Base-by-base conservation (phyloP, 2,329 filamentous ascomycete species). In the Alternaria triticimaculans region DNA sequence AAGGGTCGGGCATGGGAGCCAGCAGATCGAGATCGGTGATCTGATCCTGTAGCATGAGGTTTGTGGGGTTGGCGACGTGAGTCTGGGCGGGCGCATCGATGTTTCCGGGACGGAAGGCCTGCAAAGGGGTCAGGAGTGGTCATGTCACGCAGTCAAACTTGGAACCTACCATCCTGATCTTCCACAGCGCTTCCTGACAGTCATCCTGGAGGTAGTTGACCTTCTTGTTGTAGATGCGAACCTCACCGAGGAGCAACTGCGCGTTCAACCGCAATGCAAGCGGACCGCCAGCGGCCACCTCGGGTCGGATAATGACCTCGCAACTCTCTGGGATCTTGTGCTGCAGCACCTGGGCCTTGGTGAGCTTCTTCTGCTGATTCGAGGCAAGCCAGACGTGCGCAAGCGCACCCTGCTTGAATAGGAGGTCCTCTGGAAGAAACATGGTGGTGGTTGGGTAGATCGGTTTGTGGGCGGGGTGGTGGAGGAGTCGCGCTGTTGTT, bases 321-420 rank as follows among this genome's bases (percentile, higher is more conserved):
- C 99, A 94, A 81, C 94, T 97, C 83, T 94, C 93, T 75, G 95
- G 92, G 72, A 99, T 92, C 83, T 97, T 96, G 63, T 94, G 95
- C 79, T 97, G 93, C 68, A 99, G 81, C 71, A 98, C 96, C 76
- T 97, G 94, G 68, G 93, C 94, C 84, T 99, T 99, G 72, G 94
- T 97, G 64, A 99, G 89, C 84, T 98, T 99, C 86, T 95, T 94
- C 87, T 98, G 96, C 69, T 98, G 87, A 82, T 98, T 99, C 84
- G 96, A 94, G 30, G 96, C 97, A 66, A 98, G 88, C 96, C 96
- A 99, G 84, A 98, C 94, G 78, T 94, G 93, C 83, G 96, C 96
- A 86, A 99, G 84, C 77, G 96, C 95, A 85, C 96, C 96, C 74
- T 93, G 97, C 90, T 97, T 97, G 80, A 94, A 94, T 75, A 99